Conservation (phyloP, 257 asterid genomes). For the Solanum chiquidenum region DNA sequence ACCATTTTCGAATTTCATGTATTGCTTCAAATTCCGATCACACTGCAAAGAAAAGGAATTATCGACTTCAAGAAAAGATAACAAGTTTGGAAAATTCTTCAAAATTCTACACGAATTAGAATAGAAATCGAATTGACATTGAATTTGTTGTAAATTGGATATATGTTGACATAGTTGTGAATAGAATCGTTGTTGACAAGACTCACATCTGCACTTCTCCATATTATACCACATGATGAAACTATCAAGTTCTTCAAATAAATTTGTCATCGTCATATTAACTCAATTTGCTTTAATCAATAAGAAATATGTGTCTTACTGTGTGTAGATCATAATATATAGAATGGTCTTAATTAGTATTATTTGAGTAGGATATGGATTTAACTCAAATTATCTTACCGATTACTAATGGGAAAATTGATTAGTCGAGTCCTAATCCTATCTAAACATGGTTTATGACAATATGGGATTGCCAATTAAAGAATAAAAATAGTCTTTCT, state of each 20-base stretch:
- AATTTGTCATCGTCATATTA: background rate
- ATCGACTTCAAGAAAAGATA: too few species aligned
- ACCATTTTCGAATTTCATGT: background rate
- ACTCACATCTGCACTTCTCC: background rate
- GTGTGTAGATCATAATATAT: background rate
- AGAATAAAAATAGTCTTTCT: background rate
- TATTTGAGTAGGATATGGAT: background rate
- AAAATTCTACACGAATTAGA: too few species aligned
- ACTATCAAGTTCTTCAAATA: background rate
- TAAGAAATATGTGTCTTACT: background rate
- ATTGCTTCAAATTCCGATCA: too few species aligned
- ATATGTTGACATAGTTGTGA: background rate
- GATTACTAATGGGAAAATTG: background rate
- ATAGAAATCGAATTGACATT: too few species aligned
- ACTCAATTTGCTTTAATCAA: background rate
- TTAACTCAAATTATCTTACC: background rate
- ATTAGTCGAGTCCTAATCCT: background rate
- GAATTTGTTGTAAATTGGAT: background rate
- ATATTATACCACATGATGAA: background rate
- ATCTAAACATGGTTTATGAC: background rate
- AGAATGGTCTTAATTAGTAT: background rate
- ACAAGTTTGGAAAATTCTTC: too few species aligned
- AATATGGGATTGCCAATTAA: background rate
- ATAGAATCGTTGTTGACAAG: background rate
- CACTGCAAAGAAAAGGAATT: too few species aligned